These are phyloP conservation scores for Fusarium fracticaudum DNA, from an alignment of 2,329 filamentous ascomycete genomes.

Conservation along the genomic window DNA sequence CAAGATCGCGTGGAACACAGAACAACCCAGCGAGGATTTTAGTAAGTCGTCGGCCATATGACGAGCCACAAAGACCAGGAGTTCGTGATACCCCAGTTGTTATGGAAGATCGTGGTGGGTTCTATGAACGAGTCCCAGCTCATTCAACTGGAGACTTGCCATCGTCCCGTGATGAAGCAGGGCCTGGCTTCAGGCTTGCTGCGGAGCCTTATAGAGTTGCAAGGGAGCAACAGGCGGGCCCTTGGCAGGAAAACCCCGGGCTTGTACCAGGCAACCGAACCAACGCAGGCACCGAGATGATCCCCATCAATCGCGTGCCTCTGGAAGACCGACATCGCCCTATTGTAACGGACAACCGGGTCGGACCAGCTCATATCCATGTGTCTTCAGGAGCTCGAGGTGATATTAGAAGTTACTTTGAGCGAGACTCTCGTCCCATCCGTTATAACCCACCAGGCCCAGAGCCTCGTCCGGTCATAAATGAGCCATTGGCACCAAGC, in stretches of 20 bases:
- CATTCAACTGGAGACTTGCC: constrained; percentile 20
- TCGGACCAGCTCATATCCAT: constrained; percentile 3
- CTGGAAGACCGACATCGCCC: constrained; percentile 14
- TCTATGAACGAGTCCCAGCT: constrained; percentile 48
- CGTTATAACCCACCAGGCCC: constrained; percentile 11
- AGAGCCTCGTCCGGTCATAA: constrained; percentile 23
- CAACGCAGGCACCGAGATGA: constrained; percentile 30
- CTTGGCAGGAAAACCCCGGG: constrained; percentile 36
- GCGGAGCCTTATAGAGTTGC: constrained; percentile 15
- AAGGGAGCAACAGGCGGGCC: constrained; percentile 30
- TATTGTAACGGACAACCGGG: constrained; percentile 15
- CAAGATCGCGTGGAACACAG: constrained; percentile 25
- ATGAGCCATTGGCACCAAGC: constrained; percentile 9
- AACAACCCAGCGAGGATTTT: constrained; percentile 27
- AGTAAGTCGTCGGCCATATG: constrained; percentile 43
- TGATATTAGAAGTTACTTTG: constrained; percentile 6
- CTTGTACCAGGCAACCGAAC: constrained; percentile 28
- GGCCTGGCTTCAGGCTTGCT: constrained; percentile 22
- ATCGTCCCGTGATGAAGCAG: constrained; percentile 10
- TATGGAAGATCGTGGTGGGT: constrained; percentile 54
- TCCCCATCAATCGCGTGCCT: constrained; percentile 25
- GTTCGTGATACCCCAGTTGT: constrained; percentile 47
- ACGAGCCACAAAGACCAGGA: constrained; percentile 46
- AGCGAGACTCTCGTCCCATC: constrained; percentile 9
- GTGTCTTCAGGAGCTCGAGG: not conserved